Conservation (phyloP, 148 eudicot species). For the Rhododendron ovatum region DNA sequence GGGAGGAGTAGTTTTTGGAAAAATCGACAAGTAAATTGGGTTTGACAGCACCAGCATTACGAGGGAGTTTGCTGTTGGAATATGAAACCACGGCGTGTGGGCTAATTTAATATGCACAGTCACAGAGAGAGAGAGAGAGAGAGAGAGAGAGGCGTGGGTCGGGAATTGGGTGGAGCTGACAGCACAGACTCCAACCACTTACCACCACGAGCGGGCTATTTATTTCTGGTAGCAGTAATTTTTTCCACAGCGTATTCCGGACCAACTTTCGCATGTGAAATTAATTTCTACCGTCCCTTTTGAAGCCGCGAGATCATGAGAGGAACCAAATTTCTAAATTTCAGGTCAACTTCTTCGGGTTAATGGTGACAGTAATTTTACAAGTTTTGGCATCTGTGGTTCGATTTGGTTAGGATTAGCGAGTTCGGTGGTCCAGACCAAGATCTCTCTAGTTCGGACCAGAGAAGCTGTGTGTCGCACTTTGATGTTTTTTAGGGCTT, state of each 20-base stretch:
- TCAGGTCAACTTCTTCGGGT: neutral
- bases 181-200: neutral
- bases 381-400: too few species aligned
- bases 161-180: neutral
- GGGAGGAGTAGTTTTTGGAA: neutral
- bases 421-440: too few species aligned
- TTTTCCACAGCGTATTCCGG: too few species aligned
- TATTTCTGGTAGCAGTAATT: neutral
- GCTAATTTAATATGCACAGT: neutral
- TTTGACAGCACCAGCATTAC: neutral
- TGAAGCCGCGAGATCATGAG: too few species aligned
- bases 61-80: neutral
- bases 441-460: too few species aligned
- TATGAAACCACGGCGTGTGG: constrained; percentile 4
- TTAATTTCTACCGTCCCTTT: too few species aligned
- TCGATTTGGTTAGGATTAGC: too few species aligned
- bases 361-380: neutral
- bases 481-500: too few species aligned
- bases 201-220: constrained; percentile 4
- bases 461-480: too few species aligned
- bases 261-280: too few species aligned
- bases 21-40: neutral
- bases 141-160: constrained; percentile 1
- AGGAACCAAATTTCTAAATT: too few species aligned
- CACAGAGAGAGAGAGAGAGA: neutral